A percentile compares a stretch with the other conserved stretches of the same genome.
These are phyloP conservation scores for Cryphonectria radicalis DNA, from an alignment of 2,329 filamentous ascomycete species.

Conservation along the genomic window DNA sequence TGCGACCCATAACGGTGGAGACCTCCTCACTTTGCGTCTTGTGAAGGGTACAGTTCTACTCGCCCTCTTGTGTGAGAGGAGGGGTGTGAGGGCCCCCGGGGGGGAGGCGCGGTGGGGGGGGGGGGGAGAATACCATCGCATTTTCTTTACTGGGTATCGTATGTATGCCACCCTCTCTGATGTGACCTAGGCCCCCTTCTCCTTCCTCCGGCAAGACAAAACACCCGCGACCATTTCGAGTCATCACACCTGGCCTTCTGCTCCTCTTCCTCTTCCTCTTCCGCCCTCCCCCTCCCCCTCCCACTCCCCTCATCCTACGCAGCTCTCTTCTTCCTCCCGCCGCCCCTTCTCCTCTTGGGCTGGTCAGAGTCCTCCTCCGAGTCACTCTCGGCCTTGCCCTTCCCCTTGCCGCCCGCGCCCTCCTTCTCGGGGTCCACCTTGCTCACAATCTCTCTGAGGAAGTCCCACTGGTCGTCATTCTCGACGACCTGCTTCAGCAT, in stretches of 20 bases:
- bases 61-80: background rate
- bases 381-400: constrained; percentile 51
- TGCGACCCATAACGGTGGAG: background rate
- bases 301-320: constrained; percentile 8
- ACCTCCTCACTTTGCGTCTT: background rate
- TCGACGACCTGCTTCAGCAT: constrained; percentile 92
- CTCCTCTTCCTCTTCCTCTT: background rate
- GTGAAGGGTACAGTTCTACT: background rate
- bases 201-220: background rate
- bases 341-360: constrained; percentile 37
- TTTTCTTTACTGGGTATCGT: constrained; percentile 16
- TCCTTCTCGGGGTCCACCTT: constrained; percentile 70
- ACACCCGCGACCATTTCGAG: background rate
- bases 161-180: constrained; percentile 9
- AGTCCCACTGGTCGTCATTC: constrained; percentile 91
- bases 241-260: background rate
- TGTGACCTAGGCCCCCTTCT: background rate
- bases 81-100: too few species aligned
- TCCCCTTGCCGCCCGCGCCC: constrained; percentile 40
- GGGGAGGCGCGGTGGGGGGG: too few species aligned
- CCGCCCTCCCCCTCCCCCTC: background rate
- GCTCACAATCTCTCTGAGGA: constrained; percentile 85
- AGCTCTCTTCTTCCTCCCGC: constrained; percentile 28
- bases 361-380: constrained; percentile 46
- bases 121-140: background rate